Percentiles rank a stretch among this genome's conserved stretches.
Conservation (phyloP, 2,329 filamentous ascomycete species). For the Cladophialophora immunda region DNA sequence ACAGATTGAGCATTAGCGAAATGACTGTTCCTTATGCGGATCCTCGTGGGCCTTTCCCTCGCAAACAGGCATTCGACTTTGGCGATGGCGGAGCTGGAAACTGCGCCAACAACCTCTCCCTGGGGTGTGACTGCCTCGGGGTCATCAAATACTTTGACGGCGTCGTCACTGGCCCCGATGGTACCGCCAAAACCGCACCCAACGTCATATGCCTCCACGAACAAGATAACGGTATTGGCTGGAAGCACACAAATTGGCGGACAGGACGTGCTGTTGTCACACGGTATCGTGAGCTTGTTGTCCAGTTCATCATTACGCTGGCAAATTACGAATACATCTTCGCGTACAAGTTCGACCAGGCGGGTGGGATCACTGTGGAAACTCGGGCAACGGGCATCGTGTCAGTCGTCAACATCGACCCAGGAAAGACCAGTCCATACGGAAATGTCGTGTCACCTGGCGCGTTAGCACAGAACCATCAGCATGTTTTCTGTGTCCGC, state of each 20-base stretch:
- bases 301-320: conserved; percentile 74
- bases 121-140: conserved; percentile 75
- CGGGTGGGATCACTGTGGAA: conserved; percentile 69
- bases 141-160: conserved; percentile 72
- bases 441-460: conserved; percentile 72
- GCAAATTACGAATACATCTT: conserved; percentile 78
- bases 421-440: conserved; percentile 62
- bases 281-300: conserved; percentile 68
- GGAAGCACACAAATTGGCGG: conserved; percentile 76
- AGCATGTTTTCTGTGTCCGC: conserved; percentile 72
- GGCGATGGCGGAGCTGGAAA: conserved; percentile 74
- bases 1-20: conserved; percentile 73
- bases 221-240: conserved; percentile 73
- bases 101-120: conserved; percentile 71
- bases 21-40: conserved; percentile 76
- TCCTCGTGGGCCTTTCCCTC: conserved; percentile 69
- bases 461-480: conserved; percentile 73
- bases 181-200: conserved; percentile 59
- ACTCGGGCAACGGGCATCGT: conserved; percentile 73
- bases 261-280: conserved; percentile 69
- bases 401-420: conserved; percentile 67
- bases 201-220: conserved; percentile 76
- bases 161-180: conserved; percentile 62
- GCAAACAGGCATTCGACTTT: conserved; percentile 77
- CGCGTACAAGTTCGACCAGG: conserved; percentile 70